Conservation (phyloP, 257 asterid species). For the Ocimum tenuiflorum region DNA sequence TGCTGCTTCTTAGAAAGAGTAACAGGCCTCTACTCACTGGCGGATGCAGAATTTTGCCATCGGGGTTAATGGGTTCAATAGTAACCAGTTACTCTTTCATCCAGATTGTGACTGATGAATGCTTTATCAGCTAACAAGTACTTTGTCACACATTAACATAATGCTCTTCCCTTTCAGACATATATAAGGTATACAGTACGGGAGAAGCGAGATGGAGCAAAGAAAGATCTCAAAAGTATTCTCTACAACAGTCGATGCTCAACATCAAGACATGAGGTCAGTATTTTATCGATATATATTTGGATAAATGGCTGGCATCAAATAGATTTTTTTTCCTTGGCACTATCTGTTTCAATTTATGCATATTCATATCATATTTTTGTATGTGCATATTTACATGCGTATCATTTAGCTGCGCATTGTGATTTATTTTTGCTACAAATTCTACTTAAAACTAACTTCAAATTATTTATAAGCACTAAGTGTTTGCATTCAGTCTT, state of each 20-base stretch:
- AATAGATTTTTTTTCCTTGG: background rate
- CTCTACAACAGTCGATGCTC: conserved; percentile 47
- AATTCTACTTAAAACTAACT: background rate
- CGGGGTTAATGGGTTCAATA: too few relatives aligned
- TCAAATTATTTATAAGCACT: background rate
- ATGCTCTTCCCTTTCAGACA: conserved; percentile 34
- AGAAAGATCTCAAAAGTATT: conserved; percentile 55
- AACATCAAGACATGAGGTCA: conserved; percentile 44
- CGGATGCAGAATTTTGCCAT: too few relatives aligned
- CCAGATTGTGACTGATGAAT: background rate
- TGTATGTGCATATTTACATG: background rate
- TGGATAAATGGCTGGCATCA: conserved; percentile 6
- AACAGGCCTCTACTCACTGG: too few relatives aligned
- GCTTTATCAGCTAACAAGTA: background rate
- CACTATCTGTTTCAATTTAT: background rate
- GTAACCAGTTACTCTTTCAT: background rate
- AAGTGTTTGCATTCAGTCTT: background rate
- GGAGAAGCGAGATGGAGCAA: conserved; percentile 60
- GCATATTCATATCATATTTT: background rate
- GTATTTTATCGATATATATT: conserved; percentile 6
- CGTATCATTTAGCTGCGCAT: background rate
- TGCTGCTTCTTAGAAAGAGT: too few relatives aligned
- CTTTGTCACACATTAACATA: background rate
- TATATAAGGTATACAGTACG: conserved; percentile 44
- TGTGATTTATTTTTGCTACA: background rate